A percentile compares a stretch with the other conserved stretches of the same genome.
phyloP scores from a whole-genome alignment of 2,329 filamentous ascomycete species.

The Tolypocladium tundrense region DNA sequence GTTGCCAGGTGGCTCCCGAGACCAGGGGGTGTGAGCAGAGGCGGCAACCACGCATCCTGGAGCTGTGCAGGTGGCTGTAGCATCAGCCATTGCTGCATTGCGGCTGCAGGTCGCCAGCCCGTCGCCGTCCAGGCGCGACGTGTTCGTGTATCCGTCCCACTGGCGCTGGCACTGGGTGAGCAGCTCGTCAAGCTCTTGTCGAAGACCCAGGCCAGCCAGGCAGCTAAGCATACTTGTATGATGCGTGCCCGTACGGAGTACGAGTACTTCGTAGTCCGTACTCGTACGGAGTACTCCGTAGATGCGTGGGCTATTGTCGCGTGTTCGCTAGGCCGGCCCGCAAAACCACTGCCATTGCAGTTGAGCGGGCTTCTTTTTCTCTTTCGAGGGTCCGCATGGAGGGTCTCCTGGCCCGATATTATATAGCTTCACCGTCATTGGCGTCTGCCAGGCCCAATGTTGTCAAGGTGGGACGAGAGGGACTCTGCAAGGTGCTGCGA shows the following conservation, averaged over 20 bases:
- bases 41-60: neutral
- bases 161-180: neutral
- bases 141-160: conserved; percentile 5
- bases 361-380: neutral
- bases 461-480: neutral
- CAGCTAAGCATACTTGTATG: neutral
- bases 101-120: conserved; percentile 1
- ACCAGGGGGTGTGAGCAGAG: neutral
- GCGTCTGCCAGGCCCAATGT: neutral
- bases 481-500: neutral
- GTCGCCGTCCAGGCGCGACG: conserved; percentile 3
- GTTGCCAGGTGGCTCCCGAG: neutral
- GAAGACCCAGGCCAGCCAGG: neutral
- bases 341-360: neutral
- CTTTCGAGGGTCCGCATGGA: neutral
- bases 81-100: neutral
- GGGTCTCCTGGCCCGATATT: neutral
- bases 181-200: neutral
- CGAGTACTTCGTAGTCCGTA: too few relatives aligned
- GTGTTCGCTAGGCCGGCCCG: neutral
- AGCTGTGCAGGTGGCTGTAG: neutral
- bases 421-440: neutral
- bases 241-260: neutral
- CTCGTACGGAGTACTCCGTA: too few relatives aligned
- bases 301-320: neutral